A percentile compares a stretch with the other conserved stretches of the same genome.
Conservation (phyloP, 768 basidiomycete species). For the Lyophyllum shimeji region DNA sequence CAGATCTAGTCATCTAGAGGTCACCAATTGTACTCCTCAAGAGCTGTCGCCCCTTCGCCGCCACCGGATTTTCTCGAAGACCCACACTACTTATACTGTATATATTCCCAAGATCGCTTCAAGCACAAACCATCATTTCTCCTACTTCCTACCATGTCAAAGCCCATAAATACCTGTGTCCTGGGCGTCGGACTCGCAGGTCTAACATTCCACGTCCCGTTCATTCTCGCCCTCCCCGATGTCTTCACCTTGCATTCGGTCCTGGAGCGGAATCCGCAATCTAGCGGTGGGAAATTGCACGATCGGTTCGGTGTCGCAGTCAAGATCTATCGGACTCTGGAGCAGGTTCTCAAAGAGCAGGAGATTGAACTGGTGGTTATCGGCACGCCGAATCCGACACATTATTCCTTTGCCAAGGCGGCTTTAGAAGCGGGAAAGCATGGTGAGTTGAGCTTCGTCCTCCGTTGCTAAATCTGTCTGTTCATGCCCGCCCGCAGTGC, state of each 20-base stretch:
- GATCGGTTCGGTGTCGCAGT: constrained; percentile 59
- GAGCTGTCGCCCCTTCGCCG: no score
- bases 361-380: constrained; percentile 71
- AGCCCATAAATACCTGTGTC: constrained; percentile 68
- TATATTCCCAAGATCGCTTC: not conserved
- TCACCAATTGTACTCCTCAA: not conserved
- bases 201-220: constrained; percentile 79
- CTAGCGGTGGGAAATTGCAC: constrained; percentile 61
- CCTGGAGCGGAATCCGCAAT: constrained; percentile 66
- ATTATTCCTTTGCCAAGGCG: constrained; percentile 66
- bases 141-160: constrained; percentile 24
- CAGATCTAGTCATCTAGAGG: no score
- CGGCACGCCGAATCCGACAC: constrained; percentile 73
- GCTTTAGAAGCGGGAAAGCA: constrained; percentile 71
- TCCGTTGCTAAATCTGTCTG: not conserved
- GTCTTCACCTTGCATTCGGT: constrained; percentile 74
- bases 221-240: constrained; percentile 70
- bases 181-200: constrained; percentile 78
- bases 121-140: not conserved
- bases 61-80: no score
- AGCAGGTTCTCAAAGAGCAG: constrained; percentile 58
- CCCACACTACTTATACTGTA: no score
- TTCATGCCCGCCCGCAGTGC: constrained; percentile 39
- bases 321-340: constrained; percentile 60
- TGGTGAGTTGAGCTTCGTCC: constrained; percentile 35